Base-by-base conservation (phyloP, 345 rosid species). In the Durio zibethinus region DNA sequence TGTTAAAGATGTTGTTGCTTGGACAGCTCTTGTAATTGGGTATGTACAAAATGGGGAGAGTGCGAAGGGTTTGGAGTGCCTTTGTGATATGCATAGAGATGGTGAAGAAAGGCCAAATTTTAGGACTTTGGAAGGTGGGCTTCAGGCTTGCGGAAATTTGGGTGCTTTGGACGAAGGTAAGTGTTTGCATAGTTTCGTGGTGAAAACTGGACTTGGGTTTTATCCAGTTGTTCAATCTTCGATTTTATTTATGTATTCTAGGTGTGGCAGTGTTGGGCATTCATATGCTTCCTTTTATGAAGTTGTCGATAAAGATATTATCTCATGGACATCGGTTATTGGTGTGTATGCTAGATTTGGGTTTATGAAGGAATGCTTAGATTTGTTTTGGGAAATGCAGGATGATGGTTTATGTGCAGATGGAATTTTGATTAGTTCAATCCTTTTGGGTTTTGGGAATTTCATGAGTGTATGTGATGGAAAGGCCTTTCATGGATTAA, bases 21-120 rank as follows among this genome's bases (percentile, higher is more conserved):
- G 94, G 93, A 92, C 91, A 9, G 88, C 93, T 10, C 82, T 92
- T 73, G 83, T 89, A 47, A 85, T 86, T 45, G 90, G 97, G 60
- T 90, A 85, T 85, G 86, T 90, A 4, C 89, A 86, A 72, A 92
- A 92, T 48, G 85, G 86, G 15, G 86, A 89, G 85, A 84, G 86
- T 29, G 82, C 87, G 79, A 86, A 75, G 83, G 93, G 84, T 76
- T 74, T 92, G 81, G 83, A 80, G n/a, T 82, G 83, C 82, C 78
- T 92, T 8, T 42, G 83, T 23, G 77, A 80, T 83, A 89, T 92
- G 94, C 85, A 81, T 56, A 75, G 79, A 31, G 78, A 79, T 53
- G 72, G 74, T 18, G 90, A 84, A 43, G 11, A 14, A n/a, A 88
- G 79, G 77, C 88, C 90, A 16, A 92, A 85, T 86, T 82, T 77